A percentile compares a stretch with the other conserved stretches of the same genome.
phyloP scores from a whole-genome alignment of 495 filamentous ascomycete genomes.

The Oidiodendron maius region DNA sequence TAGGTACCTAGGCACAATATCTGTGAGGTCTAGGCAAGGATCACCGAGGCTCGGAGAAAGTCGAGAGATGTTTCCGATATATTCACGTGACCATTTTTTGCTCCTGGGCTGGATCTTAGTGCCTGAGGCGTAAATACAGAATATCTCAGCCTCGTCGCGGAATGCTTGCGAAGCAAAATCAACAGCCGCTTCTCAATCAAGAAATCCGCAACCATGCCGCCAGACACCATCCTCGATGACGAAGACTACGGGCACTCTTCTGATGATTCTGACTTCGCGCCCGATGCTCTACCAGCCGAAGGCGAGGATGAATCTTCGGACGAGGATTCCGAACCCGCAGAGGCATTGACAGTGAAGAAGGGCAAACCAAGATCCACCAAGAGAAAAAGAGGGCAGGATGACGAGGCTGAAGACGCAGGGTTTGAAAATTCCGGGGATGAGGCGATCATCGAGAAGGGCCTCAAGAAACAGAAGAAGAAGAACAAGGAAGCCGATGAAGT shows the following conservation, averaged over 20 bases:
- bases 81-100: too few relatives aligned
- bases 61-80: too few relatives aligned
- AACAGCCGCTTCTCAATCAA: not conserved
- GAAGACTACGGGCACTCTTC: slow-evolving; percentile 64
- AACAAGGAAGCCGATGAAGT: slow-evolving; percentile 45
- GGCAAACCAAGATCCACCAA: slow-evolving; percentile 20
- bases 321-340: slow-evolving; percentile 37
- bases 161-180: not conserved
- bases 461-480: slow-evolving; percentile 50
- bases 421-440: slow-evolving; percentile 74
- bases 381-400: slow-evolving; percentile 32
- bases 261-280: slow-evolving; percentile 71
- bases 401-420: slow-evolving; percentile 37
- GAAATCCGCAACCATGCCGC: slow-evolving; percentile 16
- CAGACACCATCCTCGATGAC: slow-evolving; percentile 19
- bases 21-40: too few relatives aligned
- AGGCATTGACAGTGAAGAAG: slow-evolving; percentile 14
- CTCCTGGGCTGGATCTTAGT: too few relatives aligned
- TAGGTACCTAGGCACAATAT: too few relatives aligned
- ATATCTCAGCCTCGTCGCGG: not conserved
- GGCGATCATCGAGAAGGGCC: slow-evolving; percentile 57
- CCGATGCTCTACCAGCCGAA: slow-evolving; percentile 42
- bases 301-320: slow-evolving; percentile 30
- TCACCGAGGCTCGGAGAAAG: too few relatives aligned
- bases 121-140: not conserved